Evolutionary conservation across 495 filamentous ascomycete species (phyloP).

Genomic region (Chlorociboria aeruginascens): DNA sequence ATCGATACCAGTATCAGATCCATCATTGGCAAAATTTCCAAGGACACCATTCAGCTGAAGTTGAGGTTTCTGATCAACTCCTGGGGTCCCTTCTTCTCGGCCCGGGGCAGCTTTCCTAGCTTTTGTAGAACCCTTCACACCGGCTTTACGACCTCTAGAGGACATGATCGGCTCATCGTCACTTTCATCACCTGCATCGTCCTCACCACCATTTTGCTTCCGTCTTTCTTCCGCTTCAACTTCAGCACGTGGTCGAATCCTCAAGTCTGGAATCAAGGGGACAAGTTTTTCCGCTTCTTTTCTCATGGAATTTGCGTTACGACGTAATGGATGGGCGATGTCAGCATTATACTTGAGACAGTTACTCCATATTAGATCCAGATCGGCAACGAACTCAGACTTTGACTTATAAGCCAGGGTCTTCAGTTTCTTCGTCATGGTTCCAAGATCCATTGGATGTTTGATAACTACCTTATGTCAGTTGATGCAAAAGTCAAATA

Average conservation of each 20-base stretch:
- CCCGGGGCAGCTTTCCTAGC: conserved; percentile 66
- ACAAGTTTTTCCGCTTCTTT: conserved; percentile 94
- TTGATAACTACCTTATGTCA: conserved; percentile 61
- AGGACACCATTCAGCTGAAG: conserved; percentile 41
- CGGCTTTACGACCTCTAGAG: conserved; percentile 80
- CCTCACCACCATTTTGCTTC: conserved; percentile 63
- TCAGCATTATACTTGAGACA: conserved; percentile 93
- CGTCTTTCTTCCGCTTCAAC: conserved; percentile 93
- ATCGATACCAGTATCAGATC: conserved; percentile 36
- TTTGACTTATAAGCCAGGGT: conserved; percentile 80
- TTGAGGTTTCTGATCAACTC: conserved; percentile 46
- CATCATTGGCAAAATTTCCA: conserved; percentile 34
- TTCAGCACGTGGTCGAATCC: conserved; percentile 79
- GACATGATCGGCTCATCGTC: conserved; percentile 99
- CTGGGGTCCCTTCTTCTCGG: conserved; percentile 72
- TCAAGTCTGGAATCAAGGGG: conserved; percentile 86
- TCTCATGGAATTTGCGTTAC: conserved; percentile 90
- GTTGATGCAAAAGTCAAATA: not conserved
- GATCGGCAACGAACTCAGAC: conserved; percentile 82
- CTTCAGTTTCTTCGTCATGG: conserved; percentile 97
- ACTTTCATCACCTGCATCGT: conserved; percentile 77
- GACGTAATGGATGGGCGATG: conserved; percentile 72
- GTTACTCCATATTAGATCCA: conserved; percentile 93
- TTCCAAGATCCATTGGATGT: conserved; percentile 94
- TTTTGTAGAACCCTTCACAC: conserved; percentile 62